Percentiles rank a stretch among this genome's conserved stretches.
phyloP scores from a whole-genome alignment of 306 rosid species.

The Acmispon strigosus region DNA sequence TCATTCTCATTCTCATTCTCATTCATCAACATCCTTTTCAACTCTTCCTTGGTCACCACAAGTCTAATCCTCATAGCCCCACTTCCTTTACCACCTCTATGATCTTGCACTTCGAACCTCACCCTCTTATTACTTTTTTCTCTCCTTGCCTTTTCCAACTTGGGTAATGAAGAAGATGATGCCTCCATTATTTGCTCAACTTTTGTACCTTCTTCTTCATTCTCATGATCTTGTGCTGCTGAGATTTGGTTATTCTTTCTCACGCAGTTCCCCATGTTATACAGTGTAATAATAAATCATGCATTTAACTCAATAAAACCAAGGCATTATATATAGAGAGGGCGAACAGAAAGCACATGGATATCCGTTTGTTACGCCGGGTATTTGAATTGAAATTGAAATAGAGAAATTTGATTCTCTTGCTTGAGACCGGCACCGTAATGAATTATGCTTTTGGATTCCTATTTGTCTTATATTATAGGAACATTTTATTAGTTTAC shows the following conservation, averaged over 20 bases:
- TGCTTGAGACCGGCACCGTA: slow-evolving; percentile 15
- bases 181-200: slow-evolving; percentile 13
- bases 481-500: neutral
- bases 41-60: slow-evolving; percentile 57
- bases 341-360: slow-evolving; percentile 51
- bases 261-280: slow-evolving; percentile 66
- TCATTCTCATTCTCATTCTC: neutral
- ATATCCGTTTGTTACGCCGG: slow-evolving; percentile 55
- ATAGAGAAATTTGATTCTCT: slow-evolving; percentile 28
- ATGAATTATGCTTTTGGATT: slow-evolving; percentile 17
- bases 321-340: neutral
- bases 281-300: no score
- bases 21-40: slow-evolving; percentile 42
- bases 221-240: slow-evolving; percentile 38
- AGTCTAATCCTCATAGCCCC: slow-evolving; percentile 53
- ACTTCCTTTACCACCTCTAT: neutral
- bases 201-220: slow-evolving; percentile 13
- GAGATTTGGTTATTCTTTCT: slow-evolving; percentile 25
- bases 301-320: neutral
- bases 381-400: slow-evolving; percentile 13
- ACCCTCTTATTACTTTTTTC: slow-evolving; percentile 19
- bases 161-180: neutral
- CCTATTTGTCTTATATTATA: slow-evolving; percentile 13
- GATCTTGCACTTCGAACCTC: slow-evolving; percentile 9
- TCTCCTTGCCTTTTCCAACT: neutral